Evolutionary conservation across 164 flowering plant species (phyloP), one percentile per base, ranked within the genome.

Genomic region (Magnolia sinica): DNA sequence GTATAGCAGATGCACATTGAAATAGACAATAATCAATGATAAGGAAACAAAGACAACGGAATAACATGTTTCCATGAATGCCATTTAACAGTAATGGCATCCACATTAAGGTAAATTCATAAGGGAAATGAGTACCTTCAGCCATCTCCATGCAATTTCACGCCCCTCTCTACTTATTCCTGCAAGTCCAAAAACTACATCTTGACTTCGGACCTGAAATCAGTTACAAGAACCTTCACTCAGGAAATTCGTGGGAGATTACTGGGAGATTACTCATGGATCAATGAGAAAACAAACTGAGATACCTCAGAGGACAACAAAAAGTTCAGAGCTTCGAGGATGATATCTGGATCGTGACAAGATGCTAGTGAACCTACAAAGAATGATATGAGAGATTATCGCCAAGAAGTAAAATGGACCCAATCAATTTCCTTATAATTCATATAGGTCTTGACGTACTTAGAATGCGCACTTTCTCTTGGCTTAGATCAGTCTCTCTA

Each of bases 91-190:
- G 45, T 37, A 37, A 37, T 37, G 45, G 45, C 45, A 37, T 37
- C 45, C 45, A 4, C 45, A 37, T 37, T 16, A 55, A 55, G 10
- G 61, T 55, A 55, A 55, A 11, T 55, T 55, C 18, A 55, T 11
- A 55, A 6, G 55, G 67, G 50, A 64, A 55, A 74, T 50, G 19
- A 82, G 78, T 82, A 94, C 99, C 95, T 94, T 83, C 79, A 94
- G 85, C 99, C 99, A 96, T 68, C 74, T 79, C 99, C 99, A 94
- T 45, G 99, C 96, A 68, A 81, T 84, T 84, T 92, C 99, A 61
- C 94, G 93, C 63, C 94, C 97, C 76, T 90, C 91, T 65, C 73
- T 73, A 74, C 91, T 83, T 76, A 96, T 78, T 68, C 76, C 97
- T 78, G 87, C 80, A 27, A 96, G 92, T 76, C 98, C 99, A 79